Base-by-base conservation (phyloP, 495 filamentous ascomycete genomes). In the Penicillium subrubescens region DNA sequence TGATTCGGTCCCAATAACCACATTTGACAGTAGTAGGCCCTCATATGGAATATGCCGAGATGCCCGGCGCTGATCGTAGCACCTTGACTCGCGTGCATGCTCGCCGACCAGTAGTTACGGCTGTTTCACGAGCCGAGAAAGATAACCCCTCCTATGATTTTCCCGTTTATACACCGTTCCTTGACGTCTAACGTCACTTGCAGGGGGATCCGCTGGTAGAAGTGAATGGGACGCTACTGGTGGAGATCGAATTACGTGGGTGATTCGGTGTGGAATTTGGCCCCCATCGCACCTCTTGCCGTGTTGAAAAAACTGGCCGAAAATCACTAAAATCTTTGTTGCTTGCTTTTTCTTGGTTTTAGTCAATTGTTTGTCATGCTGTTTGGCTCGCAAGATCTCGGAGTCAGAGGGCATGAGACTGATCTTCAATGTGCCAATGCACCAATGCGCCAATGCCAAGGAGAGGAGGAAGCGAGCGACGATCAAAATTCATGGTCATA, bases 191-290 rank as follows among this genome's bases (percentile, higher is more conserved):
- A 25, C 10, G 46, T 50, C 46, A 50, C 21, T 27, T 27, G 3
- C 23, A 50, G 46, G 23, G 31, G 31, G 31, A 8, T 33, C 25
- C 25, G 2, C 25, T 27, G 25, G 25, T 27, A 27, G 25, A 10
- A 41, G 37, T 31, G 25, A 48, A 14, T 31, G 48, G 48, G 48
- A 52, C 12, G 46, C 27, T 50, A 23, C 46, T 17, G 48, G 48
- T 48, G 44, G 44, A 48, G 44, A 12, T 23, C 6, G 44, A 48
- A 25, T 48, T 25, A 12, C 8, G 21, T 48, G 7, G 44, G 12
- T 48, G 44, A 48, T 48, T 48, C 44, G 44, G n/a, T 25, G 44
- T 48, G 43, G 43, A 31, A 29, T 52, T 52, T 52, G 48, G 48
- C 48, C 27, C 48, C 48, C 48, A 52, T 52, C 48, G 27, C 48